phyloP scores from a whole-genome alignment of 805 yeast species.

The Metschnikowia gelsemii region DNA sequence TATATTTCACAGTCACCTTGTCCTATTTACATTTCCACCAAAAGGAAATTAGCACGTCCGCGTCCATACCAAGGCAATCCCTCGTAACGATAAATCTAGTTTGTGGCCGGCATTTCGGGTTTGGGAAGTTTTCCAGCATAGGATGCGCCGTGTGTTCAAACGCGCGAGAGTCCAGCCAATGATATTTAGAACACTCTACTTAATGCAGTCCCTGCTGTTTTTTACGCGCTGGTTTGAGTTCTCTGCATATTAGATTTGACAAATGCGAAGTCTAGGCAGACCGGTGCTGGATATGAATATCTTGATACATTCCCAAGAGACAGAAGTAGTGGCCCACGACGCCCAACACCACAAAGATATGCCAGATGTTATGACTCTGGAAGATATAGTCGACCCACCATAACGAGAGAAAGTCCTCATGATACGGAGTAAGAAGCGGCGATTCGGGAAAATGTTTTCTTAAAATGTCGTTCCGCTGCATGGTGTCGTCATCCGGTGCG shows the following conservation, averaged over 20 bases:
- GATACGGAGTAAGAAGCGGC: constrained; percentile 35
- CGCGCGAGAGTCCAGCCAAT: neutral
- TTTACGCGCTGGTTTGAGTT: neutral
- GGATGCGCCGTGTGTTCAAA: no score
- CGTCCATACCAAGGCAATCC: neutral
- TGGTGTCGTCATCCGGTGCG: constrained; percentile 9
- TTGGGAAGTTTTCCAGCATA: no score
- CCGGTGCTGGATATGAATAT: constrained; percentile 20
- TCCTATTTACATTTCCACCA: neutral
- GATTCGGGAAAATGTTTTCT: constrained; percentile 37
- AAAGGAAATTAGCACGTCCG: neutral
- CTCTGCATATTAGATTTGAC: neutral
- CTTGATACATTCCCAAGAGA: constrained; percentile 65
- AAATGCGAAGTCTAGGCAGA: neutral
- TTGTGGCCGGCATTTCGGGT: neutral
- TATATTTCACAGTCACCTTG: neutral
- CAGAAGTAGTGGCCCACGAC: constrained; percentile 87
- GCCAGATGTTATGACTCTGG: constrained; percentile 92
- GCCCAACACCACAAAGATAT: constrained; percentile 83
- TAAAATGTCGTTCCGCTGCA: constrained; percentile 29
- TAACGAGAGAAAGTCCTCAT: constrained; percentile 48
- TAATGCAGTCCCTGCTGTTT: no score
- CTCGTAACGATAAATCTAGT: neutral
- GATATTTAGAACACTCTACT: no score
- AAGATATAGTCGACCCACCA: constrained; percentile 84